Percentiles rank a stretch among this genome's conserved stretches.
These are phyloP conservation scores for Eugenia klotzschiana DNA, from an alignment of 441 rosid species.

Conservation along the genomic window DNA sequence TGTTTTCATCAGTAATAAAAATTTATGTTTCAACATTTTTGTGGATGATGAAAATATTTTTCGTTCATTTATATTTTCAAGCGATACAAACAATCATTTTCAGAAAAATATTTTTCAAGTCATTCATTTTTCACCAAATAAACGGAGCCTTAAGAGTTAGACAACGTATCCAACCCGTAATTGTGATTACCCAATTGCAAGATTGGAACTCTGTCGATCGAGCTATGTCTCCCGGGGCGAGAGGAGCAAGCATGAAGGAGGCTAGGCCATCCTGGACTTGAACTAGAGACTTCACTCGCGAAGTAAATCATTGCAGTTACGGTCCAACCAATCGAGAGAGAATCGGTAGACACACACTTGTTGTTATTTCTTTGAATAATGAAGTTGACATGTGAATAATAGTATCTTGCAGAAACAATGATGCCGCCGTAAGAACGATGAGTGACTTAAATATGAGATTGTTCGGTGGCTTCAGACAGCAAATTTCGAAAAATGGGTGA, in stretches of 20 bases:
- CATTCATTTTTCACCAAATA: too few relatives aligned
- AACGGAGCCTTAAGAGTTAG: too few relatives aligned
- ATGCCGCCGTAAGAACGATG: neutral
- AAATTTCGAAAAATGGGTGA: too few relatives aligned
- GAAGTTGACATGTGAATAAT: neutral
- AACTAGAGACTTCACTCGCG: neutral
- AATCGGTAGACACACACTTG: too few relatives aligned
- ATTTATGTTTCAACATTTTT: too few relatives aligned
- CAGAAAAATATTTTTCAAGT: too few relatives aligned
- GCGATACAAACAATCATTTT: too few relatives aligned
- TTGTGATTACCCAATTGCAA: neutral
- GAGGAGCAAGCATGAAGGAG: neutral
- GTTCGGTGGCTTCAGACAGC: too few relatives aligned
- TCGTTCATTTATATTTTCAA: too few relatives aligned
- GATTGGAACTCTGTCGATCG: neutral
- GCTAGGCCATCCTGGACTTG: rapidly evolving
- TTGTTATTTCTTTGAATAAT: neutral
- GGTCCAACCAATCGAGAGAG: neutral
- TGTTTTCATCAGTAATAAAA: too few relatives aligned
- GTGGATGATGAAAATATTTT: too few relatives aligned
- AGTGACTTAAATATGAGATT: neutral
- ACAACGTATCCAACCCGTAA: neutral
- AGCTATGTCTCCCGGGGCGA: neutral
- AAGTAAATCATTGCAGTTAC: neutral
- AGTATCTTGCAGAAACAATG: neutral